Base-by-base conservation (phyloP, 73 alveolate species). In the Durusdinium trenchii region DNA sequence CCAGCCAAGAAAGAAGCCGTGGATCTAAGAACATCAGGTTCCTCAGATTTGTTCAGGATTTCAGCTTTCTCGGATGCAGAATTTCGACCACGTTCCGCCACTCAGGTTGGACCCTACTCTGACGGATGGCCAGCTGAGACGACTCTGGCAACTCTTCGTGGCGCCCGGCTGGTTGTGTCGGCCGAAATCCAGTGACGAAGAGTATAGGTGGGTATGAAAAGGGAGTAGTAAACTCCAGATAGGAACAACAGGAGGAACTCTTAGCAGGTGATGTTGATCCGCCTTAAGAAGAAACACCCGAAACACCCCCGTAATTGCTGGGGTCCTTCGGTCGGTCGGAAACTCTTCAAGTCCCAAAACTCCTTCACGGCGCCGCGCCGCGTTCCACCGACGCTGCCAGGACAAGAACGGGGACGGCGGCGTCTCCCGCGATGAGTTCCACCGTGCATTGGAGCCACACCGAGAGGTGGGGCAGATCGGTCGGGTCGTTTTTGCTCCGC, bases 331-430 rank as follows among this genome's bases (percentile, higher is more conserved):
- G 18, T 60, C 73, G 30, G 73, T 23, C 30, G 73, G 73, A 60
- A 60, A 60, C 30, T 32, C 1, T 1, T 60, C 30, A 60, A 60
- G 73, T 60, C 73, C 30, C n/a, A 32, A 60, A 60, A 60, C 30
- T 60, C 73, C 73, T 23, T n/a, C n/a, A n/a, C n/a, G n/a, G n/a
- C n/a, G n/a, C n/a, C n/a, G n/a, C n/a, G n/a, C n/a, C 18, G 84
- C 14, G 9, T 23, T 47, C 26, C 36, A 6, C 28, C 36, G 3
- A 42, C 62, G 36, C 40, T 10, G 78, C 95, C 84, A 86, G 95
- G 95, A 87, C 67, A 87, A 87, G 95, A 87, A 87, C 64, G 95
- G 95, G 42, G 95, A 87, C 30, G 95, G 95, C 47, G 95, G 95
- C n/a, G 95, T 87, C 60, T 87, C 95, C 3, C 95, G 95, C 20